A percentile compares a stretch with the other conserved stretches of the same genome.
These are phyloP conservation scores for Myxozyma monticola DNA, from an alignment of 805 yeast genomes.

Conservation along the genomic window DNA sequence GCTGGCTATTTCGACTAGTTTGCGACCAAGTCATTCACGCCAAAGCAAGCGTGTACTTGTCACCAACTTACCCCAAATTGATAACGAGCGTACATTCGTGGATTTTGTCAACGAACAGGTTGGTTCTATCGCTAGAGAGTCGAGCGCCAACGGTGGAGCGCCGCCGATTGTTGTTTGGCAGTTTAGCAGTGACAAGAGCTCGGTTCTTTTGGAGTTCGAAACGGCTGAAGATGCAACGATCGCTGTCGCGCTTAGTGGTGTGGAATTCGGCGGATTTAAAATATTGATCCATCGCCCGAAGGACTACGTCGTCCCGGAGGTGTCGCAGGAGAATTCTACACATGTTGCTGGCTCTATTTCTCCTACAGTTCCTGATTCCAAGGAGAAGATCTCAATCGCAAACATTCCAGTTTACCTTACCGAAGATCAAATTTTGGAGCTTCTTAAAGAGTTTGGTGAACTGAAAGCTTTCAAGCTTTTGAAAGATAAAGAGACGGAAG, in stretches of 20 bases:
- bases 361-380: constrained; percentile 44
- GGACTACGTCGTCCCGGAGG: constrained; percentile 46
- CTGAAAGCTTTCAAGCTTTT: constrained; percentile 47
- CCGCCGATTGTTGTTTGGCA: constrained; percentile 20
- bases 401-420: constrained; percentile 48
- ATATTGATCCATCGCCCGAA: constrained; percentile 47
- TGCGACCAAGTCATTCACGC: constrained; percentile 27
- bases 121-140: constrained; percentile 22
- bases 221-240: constrained; percentile 57
- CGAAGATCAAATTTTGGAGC: constrained; percentile 47
- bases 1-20: constrained; percentile 18
- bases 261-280: constrained; percentile 36
- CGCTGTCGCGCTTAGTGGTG: constrained; percentile 46
- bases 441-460: constrained; percentile 45
- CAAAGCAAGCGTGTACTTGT: constrained; percentile 30
- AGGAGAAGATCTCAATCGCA: constrained; percentile 49
- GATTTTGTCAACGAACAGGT: constrained; percentile 24
- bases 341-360: constrained; percentile 16
- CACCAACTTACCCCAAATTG: constrained; percentile 19
- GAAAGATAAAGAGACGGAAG: constrained; percentile 46
- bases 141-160: background rate
- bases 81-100: constrained; percentile 14
- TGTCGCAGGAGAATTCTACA: constrained; percentile 13
- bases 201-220: constrained; percentile 53
- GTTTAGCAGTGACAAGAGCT: constrained; percentile 25